Conservation (phyloP, 2,329 filamentous ascomycete species). For the Aspergillus glaucus region DNA sequence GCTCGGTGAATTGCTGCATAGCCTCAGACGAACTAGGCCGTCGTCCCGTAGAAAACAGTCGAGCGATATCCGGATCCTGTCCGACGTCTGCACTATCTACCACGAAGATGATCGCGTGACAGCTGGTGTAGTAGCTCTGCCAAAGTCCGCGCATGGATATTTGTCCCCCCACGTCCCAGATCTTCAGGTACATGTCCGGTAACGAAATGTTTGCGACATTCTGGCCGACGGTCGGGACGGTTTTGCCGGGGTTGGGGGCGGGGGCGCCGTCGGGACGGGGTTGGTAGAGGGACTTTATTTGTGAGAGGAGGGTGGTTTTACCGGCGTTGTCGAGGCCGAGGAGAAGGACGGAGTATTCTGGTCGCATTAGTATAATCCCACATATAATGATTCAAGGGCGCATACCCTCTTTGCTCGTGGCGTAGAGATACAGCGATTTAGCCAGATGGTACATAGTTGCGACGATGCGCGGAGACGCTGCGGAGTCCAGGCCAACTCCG, state of each 20-base stretch:
- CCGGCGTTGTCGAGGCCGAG: conserved; percentile 97
- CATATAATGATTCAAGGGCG: background rate
- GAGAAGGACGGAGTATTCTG: conserved; percentile 95
- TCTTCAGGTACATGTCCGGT: conserved; percentile 92
- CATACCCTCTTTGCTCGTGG: conserved; percentile 90
- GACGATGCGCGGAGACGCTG: conserved; percentile 11
- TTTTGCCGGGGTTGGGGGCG: conserved; percentile 63
- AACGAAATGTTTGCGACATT: conserved; percentile 90
- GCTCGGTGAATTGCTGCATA: conserved; percentile 23
- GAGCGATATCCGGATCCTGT: conserved; percentile 62
- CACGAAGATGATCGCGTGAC: conserved; percentile 96
- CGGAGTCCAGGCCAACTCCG: conserved; percentile 14
- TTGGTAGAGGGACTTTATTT: conserved; percentile 81
- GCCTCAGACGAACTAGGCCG: conserved; percentile 14
- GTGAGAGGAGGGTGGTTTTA: conserved; percentile 95
- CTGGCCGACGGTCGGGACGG: conserved; percentile 93
- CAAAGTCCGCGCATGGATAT: conserved; percentile 81
- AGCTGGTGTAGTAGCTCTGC: conserved; percentile 91
- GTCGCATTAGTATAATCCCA: conserved; percentile 1
- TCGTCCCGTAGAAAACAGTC: conserved; percentile 20
- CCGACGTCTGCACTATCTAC: conserved; percentile 93
- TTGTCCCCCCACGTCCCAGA: conserved; percentile 97
- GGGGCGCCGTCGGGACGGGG: conserved; percentile 34
- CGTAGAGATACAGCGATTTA: conserved; percentile 90
- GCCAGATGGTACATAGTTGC: conserved; percentile 83